Evolutionary conservation across 345 rosid species (phyloP), one percentile per base, ranked within the genome.

Genomic region (Fremontodendron californicum): DNA sequence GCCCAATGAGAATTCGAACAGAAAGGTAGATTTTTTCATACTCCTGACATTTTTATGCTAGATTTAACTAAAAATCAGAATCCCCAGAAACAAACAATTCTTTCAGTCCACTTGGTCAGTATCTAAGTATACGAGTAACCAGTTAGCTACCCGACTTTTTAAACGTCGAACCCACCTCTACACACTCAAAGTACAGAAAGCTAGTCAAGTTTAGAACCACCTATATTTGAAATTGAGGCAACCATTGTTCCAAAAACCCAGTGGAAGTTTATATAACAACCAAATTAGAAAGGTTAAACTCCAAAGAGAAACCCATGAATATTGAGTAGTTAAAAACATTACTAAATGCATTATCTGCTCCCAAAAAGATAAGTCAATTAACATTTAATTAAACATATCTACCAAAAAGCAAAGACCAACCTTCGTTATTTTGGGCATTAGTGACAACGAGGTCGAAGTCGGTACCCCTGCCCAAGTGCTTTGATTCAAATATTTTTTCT

Each of bases 371-470:
- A 15, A 27, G 42, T 18, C 46, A 71, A 21, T 48, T 37, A 51
- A 43, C 51, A 71, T 77, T 49, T 37, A 64, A 74, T 74, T 40
- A 67, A 27, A 42, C 25, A 67, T 45, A 40, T 54, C 55, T 57
- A 69, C 42, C 74, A 67, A 74, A 78, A 57, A 78, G 74, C 77
- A 81, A 62, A 84, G 71, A 90, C 99, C 96, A 90, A 95, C 99
- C 99, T 95, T 95, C 94, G 80, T 85, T 88, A 84, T 96, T 92
- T 90, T 95, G 98, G 87, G 98, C 96, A 80, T 95, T 95, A 86
- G 98, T 89, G 89, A 95, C 90, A 82, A 93, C 88, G 61, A 95
- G 96, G 84, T 95, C 99, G 89, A 88, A 90, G 89, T 95, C 99
- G 15, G 92, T 93, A 82, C 99, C 99, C 86, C 87, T 90, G 84